Percentiles rank a stretch among this genome's conserved stretches.
These are phyloP conservation scores for Phaeotremella fagi DNA, from an alignment of 768 basidiomycete species.

Conservation along the genomic window DNA sequence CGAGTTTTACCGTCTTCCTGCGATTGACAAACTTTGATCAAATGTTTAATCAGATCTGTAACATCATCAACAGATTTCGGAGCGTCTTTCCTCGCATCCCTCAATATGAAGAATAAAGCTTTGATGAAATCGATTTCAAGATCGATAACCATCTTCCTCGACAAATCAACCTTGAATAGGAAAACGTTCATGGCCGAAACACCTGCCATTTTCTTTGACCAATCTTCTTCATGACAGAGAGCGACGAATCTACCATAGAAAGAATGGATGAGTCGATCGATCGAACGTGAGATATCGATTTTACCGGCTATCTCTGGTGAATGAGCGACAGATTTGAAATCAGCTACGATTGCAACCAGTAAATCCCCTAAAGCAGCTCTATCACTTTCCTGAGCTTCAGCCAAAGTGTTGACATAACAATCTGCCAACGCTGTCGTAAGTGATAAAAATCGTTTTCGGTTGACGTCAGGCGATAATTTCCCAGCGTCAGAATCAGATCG, in stretches of 20 bases:
- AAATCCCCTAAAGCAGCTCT: slow-evolving; percentile 57
- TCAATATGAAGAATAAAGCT: slow-evolving; percentile 81
- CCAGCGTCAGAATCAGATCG: slow-evolving; percentile 17
- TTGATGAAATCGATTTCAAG: slow-evolving; percentile 86
- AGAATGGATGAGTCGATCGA: slow-evolving; percentile 62
- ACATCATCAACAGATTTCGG: slow-evolving; percentile 76
- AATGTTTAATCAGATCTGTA: slow-evolving; percentile 60
- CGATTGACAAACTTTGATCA: slow-evolving; percentile 46
- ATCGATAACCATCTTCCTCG: slow-evolving; percentile 72
- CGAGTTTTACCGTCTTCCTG: slow-evolving; percentile 52
- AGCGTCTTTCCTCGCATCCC: slow-evolving; percentile 87
- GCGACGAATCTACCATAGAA: slow-evolving; percentile 76
- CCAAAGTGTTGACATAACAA: slow-evolving; percentile 68
- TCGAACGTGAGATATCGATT: slow-evolving; percentile 48
- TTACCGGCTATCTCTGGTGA: slow-evolving; percentile 24
- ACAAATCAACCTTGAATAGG: slow-evolving; percentile 64
- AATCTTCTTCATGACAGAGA: slow-evolving; percentile 84
- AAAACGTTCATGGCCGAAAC: slow-evolving; percentile 79
- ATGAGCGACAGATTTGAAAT: slow-evolving; percentile 57
- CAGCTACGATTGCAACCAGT: slow-evolving; percentile 61
- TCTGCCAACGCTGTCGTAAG: slow-evolving; percentile 57
- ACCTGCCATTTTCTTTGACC: slow-evolving; percentile 84
- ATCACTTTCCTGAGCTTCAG: slow-evolving; percentile 47
- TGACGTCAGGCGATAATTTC: slow-evolving; percentile 27
- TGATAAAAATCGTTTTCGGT: slow-evolving; percentile 39